Base-by-base conservation (phyloP, 140 eudicot genomes). In the Ambrosia hybrid region DNA sequence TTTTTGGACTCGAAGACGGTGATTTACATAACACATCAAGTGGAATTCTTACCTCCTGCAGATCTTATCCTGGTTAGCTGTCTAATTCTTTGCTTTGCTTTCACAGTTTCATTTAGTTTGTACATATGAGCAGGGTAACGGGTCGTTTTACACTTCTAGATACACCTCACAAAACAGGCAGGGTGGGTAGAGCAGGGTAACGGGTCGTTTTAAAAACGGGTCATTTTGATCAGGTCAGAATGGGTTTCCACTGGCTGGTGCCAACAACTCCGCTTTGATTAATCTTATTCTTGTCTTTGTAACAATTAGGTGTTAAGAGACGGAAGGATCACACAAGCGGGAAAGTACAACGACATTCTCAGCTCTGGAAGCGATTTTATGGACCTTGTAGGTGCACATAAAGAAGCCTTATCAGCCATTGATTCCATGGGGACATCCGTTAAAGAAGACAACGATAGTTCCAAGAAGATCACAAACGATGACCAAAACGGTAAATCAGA, bases 341-440 rank as follows among this genome's bases (percentile, higher is more conserved):
- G 99, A 71, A 93, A 83, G 69, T 93, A 93, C 67, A 41, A 72
- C 13, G 87, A 93, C 37, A 88, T 90, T 70, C 81, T 90, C 11
- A 67, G 73, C 48, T 77, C 90, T 15, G 96, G 96, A 51, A 84
- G 82, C n/a, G 89, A 93, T 58, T 90, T 93, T 61, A 81, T 80
- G 78, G 88, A 84, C 62, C 97, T 93, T 68, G 97, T 90, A 69
- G 91, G 94, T 63, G 99, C 99, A 8, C 97, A 93, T 38, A 80
- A 82, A 75, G 81, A 86, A 78, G 97, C 97, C 33, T 69, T 93
- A 76, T 81, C 84, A 12, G 83, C 83, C 30, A 81, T 90, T 33
- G 87, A 84, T 65, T 84, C 89, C n/a, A 72, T 77, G 7, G 77
- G 68, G n/a, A 57, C 15, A 30, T 26, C 7, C 30, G 41, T 58